Base-by-base conservation (phyloP, 2,329 filamentous ascomycete species). In the Ophiocordyceps camponoti-leonardi region DNA sequence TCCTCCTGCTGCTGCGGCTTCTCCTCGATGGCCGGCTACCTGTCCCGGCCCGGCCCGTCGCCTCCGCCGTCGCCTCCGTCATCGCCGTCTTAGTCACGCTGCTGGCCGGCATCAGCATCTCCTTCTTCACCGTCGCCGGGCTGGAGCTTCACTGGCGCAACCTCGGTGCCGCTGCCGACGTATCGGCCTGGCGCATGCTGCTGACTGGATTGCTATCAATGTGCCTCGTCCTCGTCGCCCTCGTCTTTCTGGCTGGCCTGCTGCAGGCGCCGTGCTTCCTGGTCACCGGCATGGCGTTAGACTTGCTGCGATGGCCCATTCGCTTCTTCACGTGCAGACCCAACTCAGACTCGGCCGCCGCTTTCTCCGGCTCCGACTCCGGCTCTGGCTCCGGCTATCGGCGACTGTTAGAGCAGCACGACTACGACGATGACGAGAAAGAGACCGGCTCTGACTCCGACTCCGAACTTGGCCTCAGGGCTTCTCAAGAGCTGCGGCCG, bases 131-230 rank as follows among this genome's bases (percentile, higher is more conserved):
- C n/a, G 52, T 56, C 2, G 48, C 59, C 1, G 59, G 60, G 18
- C 55, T 56, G 7, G 60, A 64, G 45, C 54, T 64, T 4, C 61
- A 60, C 35, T 61, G 61, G 52, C 54, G 58, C 41, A 62, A 64
- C 42, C 48, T 61, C 20, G 58, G 49, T 13, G 43, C 62, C 10
- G 55, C 54, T 0, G 50, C 52, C 11, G 61, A 63, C 31, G 49
- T 58, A 12, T 56, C 57, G 1, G 58, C 58, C 1, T 51, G 55
- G 48, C 50, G 51, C 14, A 51, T 61, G 37, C 49, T 64, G 13
- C 52, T 62, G 2, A 52, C 58, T 1, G 61, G 60, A 1, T 43
- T 59, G 22, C 40, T 60, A 20, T 56, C 57, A 16, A 56, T 54
- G 7, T 42, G 49, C 1, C 19, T 56, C 28, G 53, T 54, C 1